phyloP scores from a whole-genome alignment of 2,329 filamentous ascomycete genomes.

The Pseudogymnoascus sp. region DNA sequence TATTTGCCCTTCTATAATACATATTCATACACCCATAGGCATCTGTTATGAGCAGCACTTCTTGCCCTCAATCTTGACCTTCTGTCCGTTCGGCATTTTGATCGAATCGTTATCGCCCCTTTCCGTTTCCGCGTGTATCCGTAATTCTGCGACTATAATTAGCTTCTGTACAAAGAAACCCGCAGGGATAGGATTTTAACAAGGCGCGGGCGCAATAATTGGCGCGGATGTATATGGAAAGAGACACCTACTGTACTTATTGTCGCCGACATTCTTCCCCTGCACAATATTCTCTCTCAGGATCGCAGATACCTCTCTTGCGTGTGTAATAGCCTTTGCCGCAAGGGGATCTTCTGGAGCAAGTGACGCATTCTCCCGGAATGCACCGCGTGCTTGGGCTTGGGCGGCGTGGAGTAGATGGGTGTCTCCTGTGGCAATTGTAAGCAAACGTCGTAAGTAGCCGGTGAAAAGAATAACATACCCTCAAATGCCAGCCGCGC shows the following conservation, averaged over 20 bases:
- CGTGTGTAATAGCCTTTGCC: slow-evolving; percentile 62
- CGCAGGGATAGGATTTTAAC: background rate
- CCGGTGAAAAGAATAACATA: slow-evolving; percentile 31
- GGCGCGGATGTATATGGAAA: background rate
- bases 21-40: background rate
- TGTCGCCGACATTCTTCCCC: slow-evolving; percentile 47
- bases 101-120: slow-evolving; percentile 88
- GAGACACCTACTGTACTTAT: slow-evolving; percentile 51
- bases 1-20: background rate
- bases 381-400: slow-evolving; percentile 62
- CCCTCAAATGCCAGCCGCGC: slow-evolving; percentile 77
- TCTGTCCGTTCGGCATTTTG: slow-evolving; percentile 45
- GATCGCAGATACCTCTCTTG: slow-evolving; percentile 73
- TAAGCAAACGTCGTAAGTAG: slow-evolving; percentile 8
- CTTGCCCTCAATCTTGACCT: slow-evolving; percentile 29
- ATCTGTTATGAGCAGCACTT: slow-evolving; percentile 18
- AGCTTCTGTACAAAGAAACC: background rate
- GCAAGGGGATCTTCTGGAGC: slow-evolving; percentile 50
- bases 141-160: slow-evolving; percentile 56
- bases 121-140: slow-evolving; percentile 87
- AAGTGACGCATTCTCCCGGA: slow-evolving; percentile 58
- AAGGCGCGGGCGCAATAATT: background rate
- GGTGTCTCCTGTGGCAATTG: slow-evolving; percentile 53
- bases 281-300: slow-evolving; percentile 83
- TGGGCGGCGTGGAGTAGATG: slow-evolving; percentile 63